Base-by-base conservation (phyloP, 805 yeast species). In the Ogataea salicorniae region DNA sequence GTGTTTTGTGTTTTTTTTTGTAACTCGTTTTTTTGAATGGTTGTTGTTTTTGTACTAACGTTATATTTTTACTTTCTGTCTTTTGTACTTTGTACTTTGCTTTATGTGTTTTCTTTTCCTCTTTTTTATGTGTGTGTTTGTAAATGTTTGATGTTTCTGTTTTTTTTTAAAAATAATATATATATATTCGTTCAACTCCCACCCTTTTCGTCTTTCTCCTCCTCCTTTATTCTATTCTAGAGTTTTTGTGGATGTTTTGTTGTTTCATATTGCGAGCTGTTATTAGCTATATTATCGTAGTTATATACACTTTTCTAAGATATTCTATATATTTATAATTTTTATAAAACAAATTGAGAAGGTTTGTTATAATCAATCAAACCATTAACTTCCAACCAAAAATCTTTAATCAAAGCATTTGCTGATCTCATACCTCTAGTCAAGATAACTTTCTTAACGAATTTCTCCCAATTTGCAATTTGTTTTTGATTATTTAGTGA, bases 391-490 rank as follows among this genome's bases (percentile, higher is more conserved):
- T 75, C 72, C 20, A 83, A 64, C 91, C 91, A 85, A 64, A 83
- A 81, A 44, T 74, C 77, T 47, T 80, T 76, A 13, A 85, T 67
- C 1, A 81, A 71, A 26, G 68, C 72, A 43, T 79, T 75, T 2
- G 84, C 81, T 37, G 75, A 74, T 54, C 88, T 69, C 37, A 78
- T 78, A 2, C 91, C 91, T 57, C 89, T 74, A 0, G 89, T 83
- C 1, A 82, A 49, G 63, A 80, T 58, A 31, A 85, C 55, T 58
- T 80, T 82, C 52, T 75, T 80, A 18, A 80, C 60, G 43, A 83
- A 77, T 5, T 70, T 54, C 8, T 73, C 79, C 45, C 73, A 69
- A 2, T 53, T 61, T 33, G 41, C 56, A 34, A 64, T 55, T 40
- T 52, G 62, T 46, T 59, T 62, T 55, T 42, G 61, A 31, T 55